phyloP scores from a whole-genome alignment of 2,329 filamentous ascomycete species.

The Peltaster fructicola region DNA sequence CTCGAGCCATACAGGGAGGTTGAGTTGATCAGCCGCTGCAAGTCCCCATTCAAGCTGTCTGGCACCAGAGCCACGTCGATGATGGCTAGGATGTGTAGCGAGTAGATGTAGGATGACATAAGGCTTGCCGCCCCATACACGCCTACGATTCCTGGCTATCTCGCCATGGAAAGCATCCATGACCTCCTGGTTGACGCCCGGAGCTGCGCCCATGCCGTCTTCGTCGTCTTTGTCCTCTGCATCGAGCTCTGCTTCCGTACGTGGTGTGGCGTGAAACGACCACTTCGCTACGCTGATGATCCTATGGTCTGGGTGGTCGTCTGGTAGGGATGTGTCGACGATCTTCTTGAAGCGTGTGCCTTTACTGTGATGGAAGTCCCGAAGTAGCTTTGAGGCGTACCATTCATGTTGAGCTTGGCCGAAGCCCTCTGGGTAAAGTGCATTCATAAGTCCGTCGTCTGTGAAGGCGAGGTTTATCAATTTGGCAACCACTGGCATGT shows the following conservation, averaged over 20 bases:
- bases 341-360: constrained; percentile 12
- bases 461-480: no score
- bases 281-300: constrained; percentile 18
- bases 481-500: no score
- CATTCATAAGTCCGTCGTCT: no score
- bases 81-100: constrained; percentile 22
- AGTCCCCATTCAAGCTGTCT: constrained; percentile 23
- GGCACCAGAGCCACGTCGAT: constrained; percentile 22
- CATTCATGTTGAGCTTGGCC: no score
- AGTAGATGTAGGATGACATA: constrained; percentile 15
- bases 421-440: no score
- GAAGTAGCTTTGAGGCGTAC: no score
- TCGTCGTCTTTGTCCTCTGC: constrained; percentile 8
- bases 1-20: constrained; percentile 23
- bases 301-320: constrained; percentile 7
- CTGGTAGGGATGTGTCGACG: constrained; percentile 13
- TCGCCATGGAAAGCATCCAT: constrained; percentile 10
- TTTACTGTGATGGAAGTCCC: no score
- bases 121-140: constrained; percentile 12
- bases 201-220: constrained; percentile 6
- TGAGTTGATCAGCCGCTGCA: constrained; percentile 22
- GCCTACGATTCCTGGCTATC: constrained; percentile 7
- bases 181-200: constrained; percentile 6
- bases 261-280: constrained; percentile 12
- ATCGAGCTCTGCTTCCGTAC: constrained; percentile 13